Evolutionary conservation across 1,284 basidiomycete species (phyloP), one percentile per base, ranked within the genome.

Genomic region (Paramarasmius palmivorus): DNA sequence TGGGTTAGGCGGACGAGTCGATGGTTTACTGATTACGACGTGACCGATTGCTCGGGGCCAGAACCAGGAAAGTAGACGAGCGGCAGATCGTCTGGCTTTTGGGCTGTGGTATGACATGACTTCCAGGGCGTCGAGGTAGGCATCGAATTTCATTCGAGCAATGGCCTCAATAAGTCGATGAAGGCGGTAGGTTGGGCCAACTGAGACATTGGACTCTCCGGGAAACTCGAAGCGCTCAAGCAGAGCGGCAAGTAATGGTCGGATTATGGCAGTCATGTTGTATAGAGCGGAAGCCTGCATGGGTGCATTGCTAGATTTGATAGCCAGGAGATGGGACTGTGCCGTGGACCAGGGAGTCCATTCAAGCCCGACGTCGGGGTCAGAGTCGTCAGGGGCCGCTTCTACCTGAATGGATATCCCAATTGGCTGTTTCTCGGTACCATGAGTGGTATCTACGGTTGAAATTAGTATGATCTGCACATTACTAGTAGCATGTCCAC

Each of bases 21-120:
- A 71, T 6, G 55, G 50, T 58, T 72, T 75, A 59, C 75, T 82
- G 57, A 88, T 67, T 19, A 76, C 67, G 41, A 82, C 71, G 67
- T 92, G 91, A 0, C 91, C 90, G 25, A 86, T 64, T 2, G 82
- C 73, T 46, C 76, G 75, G 0, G 88, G 85, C 83, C 85, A 92
- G 57, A 86, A 79, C 1, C 78, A 79, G 4, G 74, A 66, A 12
- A 93, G 69, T 9, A 88, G 67, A 46, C 73, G 70, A 52, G 86
- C 67, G 8, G 86, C 88, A 19, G 69, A 67, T 47, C 75, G 73
- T 37, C 87, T 73, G n/a, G 83, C 75, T 49, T 66, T 73, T 5
- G 78, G 63, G 0, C 81, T 78, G 50, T 85, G 83, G 62, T 88
- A 85, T 2, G 88, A 88, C 19, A 85, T 71, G 34, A 91, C 77